Percentiles rank a stretch among this genome's conserved stretches.
Evolutionary conservation across 2,329 filamentous ascomycete genomes (phyloP).

Genomic region (Nigrospora osmanthi): DNA sequence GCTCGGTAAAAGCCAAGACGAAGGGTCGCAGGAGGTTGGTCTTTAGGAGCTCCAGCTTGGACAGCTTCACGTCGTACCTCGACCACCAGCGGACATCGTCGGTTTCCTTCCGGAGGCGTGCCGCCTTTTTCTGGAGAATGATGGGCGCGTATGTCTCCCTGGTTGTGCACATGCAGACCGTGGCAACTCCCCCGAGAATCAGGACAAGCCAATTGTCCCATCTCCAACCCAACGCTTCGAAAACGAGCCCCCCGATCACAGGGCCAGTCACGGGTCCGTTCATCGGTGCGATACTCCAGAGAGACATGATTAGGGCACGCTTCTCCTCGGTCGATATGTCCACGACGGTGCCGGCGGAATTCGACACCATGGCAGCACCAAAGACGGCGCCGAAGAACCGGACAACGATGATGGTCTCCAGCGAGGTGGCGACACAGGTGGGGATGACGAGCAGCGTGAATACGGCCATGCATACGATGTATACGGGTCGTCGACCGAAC

Average conservation of each 20-base stretch:
- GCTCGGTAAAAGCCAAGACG: constrained; percentile 69
- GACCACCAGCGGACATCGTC: constrained; percentile 70
- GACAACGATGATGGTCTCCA: constrained; percentile 61
- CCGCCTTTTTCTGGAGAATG: constrained; percentile 60
- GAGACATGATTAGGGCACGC: constrained; percentile 72
- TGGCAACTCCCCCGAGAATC: constrained; percentile 59
- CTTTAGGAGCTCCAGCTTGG: constrained; percentile 60
- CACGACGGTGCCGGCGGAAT: constrained; percentile 73
- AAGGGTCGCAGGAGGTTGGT: constrained; percentile 73
- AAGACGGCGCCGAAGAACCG: constrained; percentile 69
- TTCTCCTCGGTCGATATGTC: constrained; percentile 78
- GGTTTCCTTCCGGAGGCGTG: constrained; percentile 55
- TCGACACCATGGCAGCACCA: constrained; percentile 74
- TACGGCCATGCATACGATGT: constrained; percentile 53
- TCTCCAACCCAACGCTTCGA: constrained; percentile 72
- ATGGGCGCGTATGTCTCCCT: constrained; percentile 72
- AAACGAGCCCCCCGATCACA: constrained; percentile 75
- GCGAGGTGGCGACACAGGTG: constrained; percentile 59
- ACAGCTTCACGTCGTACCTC: constrained; percentile 66
- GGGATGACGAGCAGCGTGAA: constrained; percentile 67
- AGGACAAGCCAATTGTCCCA: constrained; percentile 80
- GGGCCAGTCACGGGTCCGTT: constrained; percentile 58
- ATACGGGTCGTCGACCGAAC: constrained; percentile 62
- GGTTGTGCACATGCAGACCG: constrained; percentile 49
- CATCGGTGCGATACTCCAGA: constrained; percentile 79